Evolutionary conservation across 768 basidiomycete species (phyloP), one percentile per base, ranked within the genome.

Genomic region (Leccinum truebloodii): DNA sequence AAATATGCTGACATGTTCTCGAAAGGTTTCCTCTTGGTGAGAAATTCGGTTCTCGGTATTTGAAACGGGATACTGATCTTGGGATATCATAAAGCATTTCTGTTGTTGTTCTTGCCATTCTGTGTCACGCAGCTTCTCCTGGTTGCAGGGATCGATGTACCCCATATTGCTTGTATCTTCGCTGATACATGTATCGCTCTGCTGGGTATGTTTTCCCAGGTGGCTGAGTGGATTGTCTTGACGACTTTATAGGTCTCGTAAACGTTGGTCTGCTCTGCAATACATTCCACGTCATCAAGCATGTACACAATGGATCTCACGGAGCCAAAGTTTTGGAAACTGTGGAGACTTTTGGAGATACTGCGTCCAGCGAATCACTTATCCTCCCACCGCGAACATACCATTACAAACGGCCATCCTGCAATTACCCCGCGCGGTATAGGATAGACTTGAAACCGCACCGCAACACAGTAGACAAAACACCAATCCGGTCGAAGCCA

Each of bases 201-300:
- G 64, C 77, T 88, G 37, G 85, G 87, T 86, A 68, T 63, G 83
- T 70, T 35, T 3, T 20, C 26, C 3, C 22, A 32, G 28, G 28
- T 53, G 20, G 30, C 30, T 18, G 50, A 28, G 14, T 39, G 18
- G 20, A 50, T 41, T n/a, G 14, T 48, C 18, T 34, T 63, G 12
- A 64, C 52, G 35, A 57, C 22, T n/a, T 65, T 34, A 6, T 60
- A 92, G 90, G 88, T 48, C 65, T 86, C 28, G 83, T 83, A 24
- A 86, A 91, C 65, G 86, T 88, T 28, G 59, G 80, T 9, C 76
- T 91, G n/a, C 78, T 90, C 30, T 84, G 81, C 76, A 89, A 87
- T 67, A 89, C 86, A 10, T 82, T 89, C 68, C 82, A 84, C 10
- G 79, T 88, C 54, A 74, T 92, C 35, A 76, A 78, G 9, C 82